Percentiles rank a stretch among this genome's conserved stretches.
These are phyloP conservation scores for Sonneratia alba DNA, from an alignment of 345 rosid species.

Conservation along the genomic window DNA sequence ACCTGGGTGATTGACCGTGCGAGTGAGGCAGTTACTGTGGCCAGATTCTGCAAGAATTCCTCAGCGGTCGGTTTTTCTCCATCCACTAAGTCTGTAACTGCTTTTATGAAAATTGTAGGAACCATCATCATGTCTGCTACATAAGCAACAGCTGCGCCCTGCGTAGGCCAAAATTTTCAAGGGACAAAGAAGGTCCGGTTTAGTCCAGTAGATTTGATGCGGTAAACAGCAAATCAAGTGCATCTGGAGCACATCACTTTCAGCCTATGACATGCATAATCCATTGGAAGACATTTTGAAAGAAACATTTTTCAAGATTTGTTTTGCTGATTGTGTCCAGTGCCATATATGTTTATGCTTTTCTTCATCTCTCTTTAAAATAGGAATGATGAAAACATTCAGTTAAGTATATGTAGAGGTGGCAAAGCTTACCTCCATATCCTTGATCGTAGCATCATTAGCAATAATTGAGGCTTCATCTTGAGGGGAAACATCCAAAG, in stretches of 20 bases:
- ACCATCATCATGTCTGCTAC: conserved; percentile 80
- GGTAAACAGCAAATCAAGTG: background rate
- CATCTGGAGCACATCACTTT: background rate
- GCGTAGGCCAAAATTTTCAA: background rate
- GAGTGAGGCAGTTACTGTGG: conserved; percentile 67
- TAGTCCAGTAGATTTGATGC: background rate
- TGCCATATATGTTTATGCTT: background rate
- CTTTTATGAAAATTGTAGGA: conserved; percentile 76
- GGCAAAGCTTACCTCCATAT: conserved; percentile 79
- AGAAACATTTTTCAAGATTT: no score
- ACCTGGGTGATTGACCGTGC: conserved; percentile 48
- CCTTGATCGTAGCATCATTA: conserved; percentile 82
- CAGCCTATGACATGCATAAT: background rate
- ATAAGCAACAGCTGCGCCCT: conserved; percentile 93
- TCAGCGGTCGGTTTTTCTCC: conserved; percentile 86
- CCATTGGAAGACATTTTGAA: background rate
- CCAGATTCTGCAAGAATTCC: conserved; percentile 82
- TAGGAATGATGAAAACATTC: background rate
- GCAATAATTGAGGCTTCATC: conserved; percentile 68
- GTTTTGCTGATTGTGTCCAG: background rate
- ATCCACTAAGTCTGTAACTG: conserved; percentile 79
- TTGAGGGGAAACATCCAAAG: conserved; percentile 78
- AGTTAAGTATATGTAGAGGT: background rate
- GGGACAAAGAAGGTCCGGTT: background rate
- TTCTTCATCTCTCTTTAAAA: background rate